These are phyloP conservation scores for Micractinium conductrix DNA, from an alignment of 139 green algal genomes.

Conservation along the genomic window DNA sequence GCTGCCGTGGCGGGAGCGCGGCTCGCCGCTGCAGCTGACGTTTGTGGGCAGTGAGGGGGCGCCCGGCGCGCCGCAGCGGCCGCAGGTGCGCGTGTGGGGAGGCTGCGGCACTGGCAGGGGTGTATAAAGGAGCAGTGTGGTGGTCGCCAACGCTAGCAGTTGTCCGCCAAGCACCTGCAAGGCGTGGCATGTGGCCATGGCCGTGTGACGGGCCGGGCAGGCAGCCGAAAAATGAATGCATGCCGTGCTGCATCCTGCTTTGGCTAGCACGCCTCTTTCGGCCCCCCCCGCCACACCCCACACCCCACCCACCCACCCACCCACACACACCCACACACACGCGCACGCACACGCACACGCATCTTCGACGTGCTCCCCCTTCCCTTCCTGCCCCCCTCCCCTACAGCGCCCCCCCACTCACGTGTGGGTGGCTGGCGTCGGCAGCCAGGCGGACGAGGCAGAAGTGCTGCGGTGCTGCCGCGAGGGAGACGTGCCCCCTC, in stretches of 20 bases:
- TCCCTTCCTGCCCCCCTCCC: background rate
- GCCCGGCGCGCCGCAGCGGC: background rate
- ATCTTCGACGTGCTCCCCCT: too few species aligned
- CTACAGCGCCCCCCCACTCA: constrained; percentile 30
- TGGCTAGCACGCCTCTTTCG: too few species aligned
- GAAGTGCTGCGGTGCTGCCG: constrained; percentile 37
- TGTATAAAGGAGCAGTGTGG: too few species aligned
- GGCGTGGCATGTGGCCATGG: too few species aligned
- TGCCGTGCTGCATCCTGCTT: background rate
- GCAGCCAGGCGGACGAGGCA: constrained; percentile 4
- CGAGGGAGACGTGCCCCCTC: constrained; percentile 20
- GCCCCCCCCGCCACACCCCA: too few species aligned
- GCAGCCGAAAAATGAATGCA: background rate
- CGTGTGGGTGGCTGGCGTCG: constrained; percentile 29
- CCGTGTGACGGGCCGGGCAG: background rate
- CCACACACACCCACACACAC: too few species aligned
- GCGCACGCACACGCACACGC: too few species aligned
- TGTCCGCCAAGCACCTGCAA: too few species aligned
- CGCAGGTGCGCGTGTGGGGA: constrained; percentile 13
- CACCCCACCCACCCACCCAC: too few species aligned
- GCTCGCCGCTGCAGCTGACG: constrained; percentile 15
- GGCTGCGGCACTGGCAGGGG: too few species aligned
- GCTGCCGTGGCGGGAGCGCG: constrained; percentile 34
- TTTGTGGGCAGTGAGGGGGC: constrained; percentile 35
- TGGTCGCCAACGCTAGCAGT: too few species aligned